phyloP scores from a whole-genome alignment of 495 filamentous ascomycete species.

The Aspergillus panamensis region DNA sequence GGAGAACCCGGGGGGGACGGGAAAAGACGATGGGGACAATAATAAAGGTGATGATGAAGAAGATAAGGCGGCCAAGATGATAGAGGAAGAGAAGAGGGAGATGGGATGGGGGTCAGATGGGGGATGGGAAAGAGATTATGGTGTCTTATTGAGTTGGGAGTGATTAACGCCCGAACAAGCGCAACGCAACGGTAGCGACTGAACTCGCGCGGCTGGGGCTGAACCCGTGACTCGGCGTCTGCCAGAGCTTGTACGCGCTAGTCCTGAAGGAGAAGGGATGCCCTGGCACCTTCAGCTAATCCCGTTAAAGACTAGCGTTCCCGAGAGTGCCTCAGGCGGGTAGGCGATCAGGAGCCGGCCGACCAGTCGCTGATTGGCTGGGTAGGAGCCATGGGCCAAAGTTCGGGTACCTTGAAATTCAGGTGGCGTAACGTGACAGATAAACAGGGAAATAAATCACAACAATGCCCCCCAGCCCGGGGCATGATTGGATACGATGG shows the following conservation, averaged over 20 bases:
- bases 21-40: not conserved
- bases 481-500: not conserved
- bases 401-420: constrained; percentile 17
- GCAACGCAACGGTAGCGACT: constrained; percentile 17
- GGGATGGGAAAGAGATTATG: not conserved
- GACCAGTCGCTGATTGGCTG: constrained; percentile 19
- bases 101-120: constrained; percentile 9
- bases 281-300: constrained; percentile 20
- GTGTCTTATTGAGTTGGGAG: constrained; percentile 8
- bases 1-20: not conserved
- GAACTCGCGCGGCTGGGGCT: constrained; percentile 21
- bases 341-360: constrained; percentile 37
- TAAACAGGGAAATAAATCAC: constrained; percentile 22
- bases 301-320: constrained; percentile 33
- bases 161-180: constrained; percentile 14
- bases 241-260: constrained; percentile 33
- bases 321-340: constrained; percentile 32
- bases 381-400: constrained; percentile 6
- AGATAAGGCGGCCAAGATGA: constrained; percentile 16
- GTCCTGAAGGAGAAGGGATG: constrained; percentile 23
- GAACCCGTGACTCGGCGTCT: constrained; percentile 45
- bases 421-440: constrained; percentile 24
- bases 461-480: not conserved
- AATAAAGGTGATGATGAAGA: constrained; percentile 7
- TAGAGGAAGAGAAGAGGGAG: not conserved